A percentile compares a stretch with the other conserved stretches of the same genome.
These are phyloP conservation scores for Eimeria acervulina DNA, from an alignment of 169 alveolate genomes.

Conservation along the genomic window DNA sequence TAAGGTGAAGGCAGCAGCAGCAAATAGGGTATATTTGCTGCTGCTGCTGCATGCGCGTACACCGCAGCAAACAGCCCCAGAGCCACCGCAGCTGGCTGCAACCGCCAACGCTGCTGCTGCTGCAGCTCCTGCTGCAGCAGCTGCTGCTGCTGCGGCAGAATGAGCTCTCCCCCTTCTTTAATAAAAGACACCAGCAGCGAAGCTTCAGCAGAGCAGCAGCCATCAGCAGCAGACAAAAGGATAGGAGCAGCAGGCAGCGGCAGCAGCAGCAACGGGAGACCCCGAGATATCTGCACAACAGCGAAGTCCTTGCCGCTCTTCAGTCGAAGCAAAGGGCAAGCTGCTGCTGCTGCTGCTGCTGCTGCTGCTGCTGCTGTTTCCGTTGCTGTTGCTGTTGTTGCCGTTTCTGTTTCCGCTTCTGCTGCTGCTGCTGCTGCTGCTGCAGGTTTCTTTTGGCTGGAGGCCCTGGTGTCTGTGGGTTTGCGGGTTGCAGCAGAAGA, in stretches of 20 bases:
- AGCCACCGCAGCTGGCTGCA: slow-evolving; percentile 50
- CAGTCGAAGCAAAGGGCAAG: not conserved
- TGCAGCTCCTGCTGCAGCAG: not conserved
- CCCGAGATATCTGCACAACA: not conserved
- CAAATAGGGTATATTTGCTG: not conserved
- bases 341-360: not conserved
- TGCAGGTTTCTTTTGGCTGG: not conserved
- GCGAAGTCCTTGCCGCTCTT: not conserved
- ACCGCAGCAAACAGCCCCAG: slow-evolving; percentile 22
- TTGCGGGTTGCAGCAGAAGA: no score
- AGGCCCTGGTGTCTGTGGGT: not conserved
- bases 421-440: slow-evolving; percentile 43
- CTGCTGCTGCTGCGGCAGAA: slow-evolving; percentile 4
- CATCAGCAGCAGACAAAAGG: not conserved
- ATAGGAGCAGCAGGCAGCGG: slow-evolving; percentile 7
- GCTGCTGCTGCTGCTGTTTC: not conserved
- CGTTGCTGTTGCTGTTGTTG: not conserved
- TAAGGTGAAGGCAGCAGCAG: slow-evolving; percentile 45
- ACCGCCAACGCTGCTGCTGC: not conserved
- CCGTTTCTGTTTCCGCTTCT: no score
- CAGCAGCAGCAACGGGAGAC: slow-evolving; percentile 29
- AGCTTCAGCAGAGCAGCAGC: not conserved
- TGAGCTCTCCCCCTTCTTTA: not conserved
- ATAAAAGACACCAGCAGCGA: slow-evolving; percentile 8
- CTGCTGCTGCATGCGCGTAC: slow-evolving; percentile 38